Conservation (phyloP, 2,329 filamentous ascomycete species). For the Diaporthe sp. region DNA sequence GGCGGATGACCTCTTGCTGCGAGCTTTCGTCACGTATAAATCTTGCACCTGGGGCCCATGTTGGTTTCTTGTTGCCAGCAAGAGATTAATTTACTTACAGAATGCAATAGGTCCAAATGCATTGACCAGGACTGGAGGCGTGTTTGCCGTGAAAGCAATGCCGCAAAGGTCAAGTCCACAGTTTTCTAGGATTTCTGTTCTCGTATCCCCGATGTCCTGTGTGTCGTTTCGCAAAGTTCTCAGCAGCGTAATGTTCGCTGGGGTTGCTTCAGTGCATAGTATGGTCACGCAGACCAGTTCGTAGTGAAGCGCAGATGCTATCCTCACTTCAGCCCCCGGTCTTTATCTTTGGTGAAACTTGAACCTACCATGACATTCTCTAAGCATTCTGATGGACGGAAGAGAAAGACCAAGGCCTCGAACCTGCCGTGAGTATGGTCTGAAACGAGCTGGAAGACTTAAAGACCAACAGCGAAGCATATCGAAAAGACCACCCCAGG, state of each 20-base stretch:
- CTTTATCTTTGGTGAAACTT: not conserved
- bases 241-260: not conserved
- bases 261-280: not conserved
- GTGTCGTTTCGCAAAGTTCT: not conserved
- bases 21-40: conserved; percentile 47
- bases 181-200: not conserved
- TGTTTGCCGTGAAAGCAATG: conserved; percentile 59
- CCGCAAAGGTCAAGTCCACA: conserved; percentile 58
- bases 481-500: conserved; percentile 45
- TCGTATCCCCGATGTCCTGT: not conserved
- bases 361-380: not conserved
- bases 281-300: not conserved
- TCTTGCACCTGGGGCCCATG: conserved; percentile 47
- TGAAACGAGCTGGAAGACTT: conserved; percentile 49
- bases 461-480: conserved; percentile 50
- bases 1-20: conserved; percentile 51
- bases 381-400: conserved; percentile 42
- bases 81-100: conserved; percentile 50
- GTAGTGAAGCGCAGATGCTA: conserved; percentile 1
- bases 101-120: conserved; percentile 63
- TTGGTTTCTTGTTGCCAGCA: not conserved
- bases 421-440: conserved; percentile 49
- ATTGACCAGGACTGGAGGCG: conserved; percentile 59
- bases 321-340: not conserved
- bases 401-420: conserved; percentile 45